These are phyloP conservation scores for Claviceps maximensis DNA, from an alignment of 2,329 filamentous ascomycete species.

Conservation along the genomic window DNA sequence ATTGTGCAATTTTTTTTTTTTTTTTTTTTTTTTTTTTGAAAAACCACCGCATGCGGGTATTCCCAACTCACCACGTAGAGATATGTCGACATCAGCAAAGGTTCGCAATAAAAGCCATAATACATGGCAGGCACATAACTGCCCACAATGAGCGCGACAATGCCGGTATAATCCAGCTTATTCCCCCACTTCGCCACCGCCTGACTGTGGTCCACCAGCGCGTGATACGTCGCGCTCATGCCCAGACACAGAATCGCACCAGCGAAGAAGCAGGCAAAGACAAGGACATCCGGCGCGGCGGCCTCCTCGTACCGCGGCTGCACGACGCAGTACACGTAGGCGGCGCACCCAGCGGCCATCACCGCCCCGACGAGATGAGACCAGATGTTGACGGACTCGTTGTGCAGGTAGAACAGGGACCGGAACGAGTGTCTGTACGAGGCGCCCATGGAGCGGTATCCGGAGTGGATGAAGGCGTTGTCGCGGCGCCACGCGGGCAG, in stretches of 20 bases:
- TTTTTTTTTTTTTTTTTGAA: too few relatives aligned
- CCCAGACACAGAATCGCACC: slow-evolving; percentile 62
- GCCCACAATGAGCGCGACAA: slow-evolving; percentile 81
- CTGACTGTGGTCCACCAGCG: slow-evolving; percentile 72
- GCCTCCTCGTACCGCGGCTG: slow-evolving; percentile 54
- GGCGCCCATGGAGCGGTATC: slow-evolving; percentile 38
- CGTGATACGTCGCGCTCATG: slow-evolving; percentile 77
- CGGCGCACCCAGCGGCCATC: slow-evolving; percentile 36
- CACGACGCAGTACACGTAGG: slow-evolving; percentile 43
- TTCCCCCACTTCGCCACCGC: slow-evolving; percentile 73
- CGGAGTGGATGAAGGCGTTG: slow-evolving; percentile 40
- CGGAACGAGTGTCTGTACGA: slow-evolving; percentile 32
- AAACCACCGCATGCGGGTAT: not conserved
- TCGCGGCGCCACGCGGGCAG: slow-evolving; percentile 46
- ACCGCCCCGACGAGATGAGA: slow-evolving; percentile 53
- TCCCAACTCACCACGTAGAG: slow-evolving; percentile 53
- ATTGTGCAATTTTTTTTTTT: too few relatives aligned
- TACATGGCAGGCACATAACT: slow-evolving; percentile 81
- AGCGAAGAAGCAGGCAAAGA: slow-evolving; percentile 66
- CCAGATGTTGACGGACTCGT: slow-evolving; percentile 52
- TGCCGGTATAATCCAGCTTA: slow-evolving; percentile 88
- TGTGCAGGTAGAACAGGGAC: slow-evolving; percentile 42
- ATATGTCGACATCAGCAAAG: slow-evolving; percentile 54
- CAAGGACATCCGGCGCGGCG: slow-evolving; percentile 48
- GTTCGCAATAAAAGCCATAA: slow-evolving; percentile 69